Evolutionary conservation across 1,139 yeast species (phyloP).

Genomic region (Suhomyces bokatorum): DNA sequence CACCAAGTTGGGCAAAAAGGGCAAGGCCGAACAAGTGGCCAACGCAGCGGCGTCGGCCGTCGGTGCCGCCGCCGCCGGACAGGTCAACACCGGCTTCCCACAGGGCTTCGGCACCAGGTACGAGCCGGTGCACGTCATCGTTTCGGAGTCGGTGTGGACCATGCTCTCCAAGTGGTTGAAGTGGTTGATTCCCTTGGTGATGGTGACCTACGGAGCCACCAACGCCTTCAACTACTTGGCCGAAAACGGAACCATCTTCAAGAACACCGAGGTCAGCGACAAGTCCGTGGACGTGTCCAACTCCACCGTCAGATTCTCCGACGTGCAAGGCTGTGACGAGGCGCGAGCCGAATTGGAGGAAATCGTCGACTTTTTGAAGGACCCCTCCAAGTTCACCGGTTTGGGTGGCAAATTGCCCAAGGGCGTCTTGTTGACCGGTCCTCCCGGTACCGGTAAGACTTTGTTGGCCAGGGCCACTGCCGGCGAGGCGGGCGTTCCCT

Average conservation of each 20-base stretch:
- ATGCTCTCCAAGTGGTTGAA: slow-evolving; percentile 84
- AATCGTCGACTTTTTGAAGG: slow-evolving; percentile 92
- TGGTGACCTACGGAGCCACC: slow-evolving; percentile 70
- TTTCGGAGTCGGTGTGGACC: slow-evolving; percentile 78
- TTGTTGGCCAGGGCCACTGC: slow-evolving; percentile 97
- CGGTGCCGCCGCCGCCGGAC: slow-evolving; percentile 18
- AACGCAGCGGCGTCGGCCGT: slow-evolving; percentile 26
- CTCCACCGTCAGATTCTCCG: slow-evolving; percentile 84
- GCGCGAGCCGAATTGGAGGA: slow-evolving; percentile 97
- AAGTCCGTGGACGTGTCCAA: slow-evolving; percentile 81
- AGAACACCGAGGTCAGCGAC: slow-evolving; percentile 72
- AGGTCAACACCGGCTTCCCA: slow-evolving; percentile 30
- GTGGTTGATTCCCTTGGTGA: slow-evolving; percentile 83
- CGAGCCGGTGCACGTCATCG: slow-evolving; percentile 89
- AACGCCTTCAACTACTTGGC: slow-evolving; percentile 74
- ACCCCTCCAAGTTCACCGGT: slow-evolving; percentile 93
- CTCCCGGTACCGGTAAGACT: slow-evolving; percentile 99
- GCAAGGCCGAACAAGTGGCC: slow-evolving; percentile 69
- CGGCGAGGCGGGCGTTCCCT: slow-evolving; percentile 99
- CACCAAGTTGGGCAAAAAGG: slow-evolving; percentile 70
- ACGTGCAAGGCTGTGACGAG: slow-evolving; percentile 97
- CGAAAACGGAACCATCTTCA: slow-evolving; percentile 83
- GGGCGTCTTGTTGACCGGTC: slow-evolving; percentile 95
- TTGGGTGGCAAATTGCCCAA: slow-evolving; percentile 96
- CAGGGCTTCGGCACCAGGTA: slow-evolving; percentile 50